Base-by-base conservation (phyloP, 345 rosid species). In the Streptanthus diversifolius region DNA sequence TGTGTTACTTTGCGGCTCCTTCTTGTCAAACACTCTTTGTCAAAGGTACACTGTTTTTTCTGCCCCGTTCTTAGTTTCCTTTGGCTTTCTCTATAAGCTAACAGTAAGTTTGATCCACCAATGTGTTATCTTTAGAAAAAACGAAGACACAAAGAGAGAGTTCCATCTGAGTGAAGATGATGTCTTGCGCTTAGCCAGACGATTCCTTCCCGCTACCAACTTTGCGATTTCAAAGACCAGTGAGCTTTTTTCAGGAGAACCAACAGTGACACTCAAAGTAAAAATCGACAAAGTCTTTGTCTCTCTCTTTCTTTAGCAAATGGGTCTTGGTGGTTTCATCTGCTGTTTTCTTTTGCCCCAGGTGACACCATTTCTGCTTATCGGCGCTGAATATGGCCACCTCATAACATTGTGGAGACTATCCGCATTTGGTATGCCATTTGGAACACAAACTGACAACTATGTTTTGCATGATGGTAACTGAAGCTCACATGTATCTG, bases 191-290 rank as follows among this genome's bases (percentile, higher is more conserved):
- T 67, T 84, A 19, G 83, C 91, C 33, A 85, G 85, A 76, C 60
- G 83, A 51, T 61, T 88, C 29, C 98, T 91, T 71, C 98, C 97
- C 1, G 86, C 87, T 3, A 55, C 86, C 27, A 93, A 93, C 87
- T 85, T 93, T 63, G 85, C 80, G 14, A 91, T 89, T 79, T 85
- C 82, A 6, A 87, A 75, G 86, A 80, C 80, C 11, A 82, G 83
- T 66, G 83, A 82, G 77, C 83, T 93, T 19, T 93, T 93, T 84
- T 91, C 97, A 1, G 98, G 97, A 54, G 96, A 93, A 73, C 97
- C 98, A 54, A 84, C 88, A 41, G 89, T 79, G 90, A 93, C 98
- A 66, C 93, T 93, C 67, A 91, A 89, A 81, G 98, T 93, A 83
- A 71, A 24, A 3, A 6, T 40, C 17, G 0, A n/a, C 25, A 18